Base-by-base conservation (phyloP, 140 eudicot species). In the Senecio squalidus region DNA sequence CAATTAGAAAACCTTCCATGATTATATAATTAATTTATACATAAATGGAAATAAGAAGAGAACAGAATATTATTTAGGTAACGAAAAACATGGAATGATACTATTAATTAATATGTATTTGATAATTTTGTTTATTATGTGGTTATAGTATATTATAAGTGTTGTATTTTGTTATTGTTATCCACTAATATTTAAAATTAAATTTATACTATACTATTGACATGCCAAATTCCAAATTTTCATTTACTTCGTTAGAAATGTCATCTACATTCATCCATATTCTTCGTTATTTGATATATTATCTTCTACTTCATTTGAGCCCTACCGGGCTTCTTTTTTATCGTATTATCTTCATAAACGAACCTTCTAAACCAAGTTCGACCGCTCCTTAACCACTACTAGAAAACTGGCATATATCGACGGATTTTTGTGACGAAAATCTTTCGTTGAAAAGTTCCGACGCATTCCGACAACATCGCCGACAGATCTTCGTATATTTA, bases 171-270 rank as follows among this genome's bases (percentile, higher is more conserved):
- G 26, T 41, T 46, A 69, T 69, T 45, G 44, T 41, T 46, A 69
- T 59, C 54, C 60, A 30, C 14, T 60, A 29, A 13, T 16, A 43
- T 16, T 36, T 18, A 39, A 17, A 7, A 28, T 4, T 26, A 5
- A 47, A 9, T 58, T 9, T n/a, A 70, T 60, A 27, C 39, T 8
- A 46, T 51, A 60, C 6, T 20, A 3, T 2, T 9, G 0, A 52
- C 50, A 30, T 22, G 25, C 28, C 64, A 70, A 59, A 61, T 70
- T 28, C 69, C 58, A 70, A 17, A n/a, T 55, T 60, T 41, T 59
- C 74, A 51, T 60, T 27, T 40, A 9, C 26, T 54, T 55, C 9
- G 55, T 44, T 11, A 39, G 34, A 18, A 38, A 50, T 9, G 25
- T 22, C n/a, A 15, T 30, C 53, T 41, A 39, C 31, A 3, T 20